These are phyloP conservation scores for Fusarium falciforme DNA, from an alignment of 2,329 filamentous ascomycete genomes.

Conservation along the genomic window DNA sequence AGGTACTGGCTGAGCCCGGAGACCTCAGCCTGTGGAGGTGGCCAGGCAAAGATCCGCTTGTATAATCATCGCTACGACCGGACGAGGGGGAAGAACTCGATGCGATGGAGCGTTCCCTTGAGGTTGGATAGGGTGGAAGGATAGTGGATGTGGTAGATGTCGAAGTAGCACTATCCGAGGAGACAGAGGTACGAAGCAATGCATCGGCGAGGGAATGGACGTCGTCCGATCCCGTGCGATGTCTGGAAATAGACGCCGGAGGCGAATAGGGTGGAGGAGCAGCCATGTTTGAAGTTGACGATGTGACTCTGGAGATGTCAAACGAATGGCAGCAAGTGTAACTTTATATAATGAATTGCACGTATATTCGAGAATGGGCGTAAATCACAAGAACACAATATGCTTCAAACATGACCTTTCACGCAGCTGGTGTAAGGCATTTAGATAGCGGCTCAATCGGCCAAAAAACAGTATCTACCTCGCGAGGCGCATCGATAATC, in stretches of 20 bases:
- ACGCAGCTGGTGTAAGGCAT: neutral
- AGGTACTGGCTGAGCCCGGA: slow-evolving; percentile 4
- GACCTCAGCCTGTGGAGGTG: slow-evolving; percentile 3
- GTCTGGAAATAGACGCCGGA: neutral
- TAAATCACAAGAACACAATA: neutral
- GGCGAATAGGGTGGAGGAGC: slow-evolving; percentile 23
- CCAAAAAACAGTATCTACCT: neutral
- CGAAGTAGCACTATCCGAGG: neutral
- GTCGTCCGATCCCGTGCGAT: neutral
- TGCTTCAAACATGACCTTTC: neutral
- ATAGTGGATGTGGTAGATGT: slow-evolving; percentile 2
- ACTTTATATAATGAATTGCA: slow-evolving; percentile 8
- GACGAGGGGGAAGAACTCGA: neutral
- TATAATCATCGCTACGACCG: neutral
- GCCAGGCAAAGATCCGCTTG: neutral
- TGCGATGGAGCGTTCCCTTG: neutral
- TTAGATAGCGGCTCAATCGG: neutral
- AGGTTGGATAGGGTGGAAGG: slow-evolving; percentile 14
- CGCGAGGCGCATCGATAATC: neutral
- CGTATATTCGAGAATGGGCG: neutral
- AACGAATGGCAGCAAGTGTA: neutral
- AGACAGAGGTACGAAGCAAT: neutral
- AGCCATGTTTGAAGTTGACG: neutral
- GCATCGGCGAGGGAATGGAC: neutral
- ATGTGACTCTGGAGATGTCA: neutral